These are phyloP conservation scores for Phytophthora ramorum DNA, from an alignment of 352 stramenopile species.

Conservation along the genomic window DNA sequence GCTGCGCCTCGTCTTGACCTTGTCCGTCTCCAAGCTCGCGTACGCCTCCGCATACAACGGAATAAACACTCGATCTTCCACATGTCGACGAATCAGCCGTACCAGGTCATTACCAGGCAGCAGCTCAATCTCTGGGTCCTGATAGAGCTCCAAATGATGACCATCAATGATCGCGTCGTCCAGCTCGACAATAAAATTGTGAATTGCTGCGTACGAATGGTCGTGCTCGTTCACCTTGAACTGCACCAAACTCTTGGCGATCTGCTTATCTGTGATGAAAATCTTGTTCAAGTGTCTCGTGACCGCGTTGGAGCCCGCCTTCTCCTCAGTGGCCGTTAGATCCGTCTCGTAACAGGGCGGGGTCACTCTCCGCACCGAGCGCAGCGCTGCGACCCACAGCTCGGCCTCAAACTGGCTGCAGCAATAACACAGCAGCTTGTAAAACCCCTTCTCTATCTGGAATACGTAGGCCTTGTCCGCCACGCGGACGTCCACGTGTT, in stretches of 20 bases:
- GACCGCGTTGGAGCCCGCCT: constrained; percentile 55
- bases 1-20: constrained; percentile 43
- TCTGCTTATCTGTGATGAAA: constrained; percentile 68
- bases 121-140: constrained; percentile 65
- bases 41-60: constrained; percentile 63
- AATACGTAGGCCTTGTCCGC: constrained; percentile 80
- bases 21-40: constrained; percentile 53
- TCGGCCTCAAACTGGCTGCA: constrained; percentile 82
- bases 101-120: constrained; percentile 78
- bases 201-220: constrained; percentile 58
- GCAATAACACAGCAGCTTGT: constrained; percentile 82
- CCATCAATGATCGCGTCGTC: constrained; percentile 77
- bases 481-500: constrained; percentile 77
- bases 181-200: constrained; percentile 67
- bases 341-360: constrained; percentile 71
- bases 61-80: constrained; percentile 87
- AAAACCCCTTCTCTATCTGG: constrained; percentile 88
- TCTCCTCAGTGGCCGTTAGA: constrained; percentile 67
- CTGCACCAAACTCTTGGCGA: constrained; percentile 55
- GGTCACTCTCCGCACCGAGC: constrained; percentile 48
- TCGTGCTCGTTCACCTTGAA: constrained; percentile 61
- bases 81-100: constrained; percentile 73
- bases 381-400: constrained; percentile 77
- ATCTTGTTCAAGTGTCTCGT: constrained; percentile 83
- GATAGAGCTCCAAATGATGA: constrained; percentile 69